phyloP scores from a whole-genome alignment of 331 rosid species.

The Quercus lobata region DNA sequence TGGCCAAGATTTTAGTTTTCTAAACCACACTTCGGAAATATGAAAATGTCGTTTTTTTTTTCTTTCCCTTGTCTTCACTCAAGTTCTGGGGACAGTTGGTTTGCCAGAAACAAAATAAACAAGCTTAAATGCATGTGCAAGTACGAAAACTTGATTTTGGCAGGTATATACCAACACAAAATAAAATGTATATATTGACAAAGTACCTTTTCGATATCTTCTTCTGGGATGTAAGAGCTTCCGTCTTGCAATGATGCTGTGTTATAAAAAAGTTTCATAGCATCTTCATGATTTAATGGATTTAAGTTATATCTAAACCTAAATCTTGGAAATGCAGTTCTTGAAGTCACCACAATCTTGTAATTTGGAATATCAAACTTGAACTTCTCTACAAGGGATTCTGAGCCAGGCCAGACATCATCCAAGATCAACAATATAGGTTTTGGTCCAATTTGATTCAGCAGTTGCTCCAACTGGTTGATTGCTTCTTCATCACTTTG shows the following conservation, averaged over 20 bases:
- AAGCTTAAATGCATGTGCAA: neutral
- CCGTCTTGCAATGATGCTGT: constrained; percentile 28
- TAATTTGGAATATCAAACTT: constrained; percentile 19
- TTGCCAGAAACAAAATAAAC: neutral
- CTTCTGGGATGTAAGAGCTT: constrained; percentile 22
- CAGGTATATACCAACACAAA: neutral
- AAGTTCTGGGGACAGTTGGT: neutral
- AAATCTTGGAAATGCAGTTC: constrained; percentile 43
- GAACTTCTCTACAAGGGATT: constrained; percentile 43
- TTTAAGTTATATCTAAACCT: constrained; percentile 30
- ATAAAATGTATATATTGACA: neutral
- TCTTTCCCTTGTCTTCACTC: neutral
- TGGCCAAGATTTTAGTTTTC: neutral
- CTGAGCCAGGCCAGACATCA: constrained; percentile 64
- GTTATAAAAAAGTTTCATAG: constrained; percentile 49
- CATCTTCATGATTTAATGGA: constrained; percentile 30
- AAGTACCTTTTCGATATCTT: constrained; percentile 40
- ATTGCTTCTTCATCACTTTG: constrained; percentile 35
- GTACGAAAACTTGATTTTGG: neutral
- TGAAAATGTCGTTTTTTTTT: neutral
- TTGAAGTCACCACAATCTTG: constrained; percentile 78
- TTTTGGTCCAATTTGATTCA: constrained; percentile 27
- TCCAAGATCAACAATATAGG: constrained; percentile 60
- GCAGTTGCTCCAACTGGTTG: constrained; percentile 28
- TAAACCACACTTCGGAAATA: neutral